These are phyloP conservation scores for Scheffersomyces titani DNA, from an alignment of 1,139 yeast species.

Conservation along the genomic window DNA sequence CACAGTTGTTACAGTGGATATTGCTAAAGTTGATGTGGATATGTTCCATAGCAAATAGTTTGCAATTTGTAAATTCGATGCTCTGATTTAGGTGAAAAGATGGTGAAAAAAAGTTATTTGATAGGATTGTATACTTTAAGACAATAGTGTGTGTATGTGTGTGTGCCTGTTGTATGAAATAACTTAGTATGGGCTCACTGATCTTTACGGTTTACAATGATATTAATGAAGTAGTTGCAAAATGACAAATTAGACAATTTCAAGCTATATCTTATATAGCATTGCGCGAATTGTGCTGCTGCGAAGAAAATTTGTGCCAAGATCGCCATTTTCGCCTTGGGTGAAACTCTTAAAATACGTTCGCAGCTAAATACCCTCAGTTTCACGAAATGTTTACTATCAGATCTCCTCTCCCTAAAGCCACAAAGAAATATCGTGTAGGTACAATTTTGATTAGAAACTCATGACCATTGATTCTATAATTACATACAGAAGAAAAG, in stretches of 20 bases:
- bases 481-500: too few relatives aligned
- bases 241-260: not conserved
- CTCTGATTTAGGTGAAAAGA: not conserved
- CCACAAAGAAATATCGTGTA: not conserved
- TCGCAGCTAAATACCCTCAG: not conserved
- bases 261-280: not conserved
- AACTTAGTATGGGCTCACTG: not conserved
- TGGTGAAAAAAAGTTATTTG: not conserved
- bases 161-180: not conserved
- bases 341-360: not conserved
- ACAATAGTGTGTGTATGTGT: not conserved
- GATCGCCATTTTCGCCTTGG: not conserved
- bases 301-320: not conserved
- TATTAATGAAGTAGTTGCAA: constrained; percentile 4
- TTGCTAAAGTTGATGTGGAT: constrained; percentile 37
- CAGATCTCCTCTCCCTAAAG: not conserved
- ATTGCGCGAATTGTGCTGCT: not conserved
- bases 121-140: not conserved
- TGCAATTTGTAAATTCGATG: not conserved
- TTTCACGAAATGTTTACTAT: not conserved
- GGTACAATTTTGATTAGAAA: not conserved
- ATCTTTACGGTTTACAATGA: not conserved
- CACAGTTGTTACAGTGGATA: constrained; percentile 57
- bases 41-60: constrained; percentile 21
- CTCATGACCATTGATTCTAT: not conserved